Evolutionary conservation across 2,329 filamentous ascomycete species (phyloP).

Genomic region (Whalleya microplaca): DNA sequence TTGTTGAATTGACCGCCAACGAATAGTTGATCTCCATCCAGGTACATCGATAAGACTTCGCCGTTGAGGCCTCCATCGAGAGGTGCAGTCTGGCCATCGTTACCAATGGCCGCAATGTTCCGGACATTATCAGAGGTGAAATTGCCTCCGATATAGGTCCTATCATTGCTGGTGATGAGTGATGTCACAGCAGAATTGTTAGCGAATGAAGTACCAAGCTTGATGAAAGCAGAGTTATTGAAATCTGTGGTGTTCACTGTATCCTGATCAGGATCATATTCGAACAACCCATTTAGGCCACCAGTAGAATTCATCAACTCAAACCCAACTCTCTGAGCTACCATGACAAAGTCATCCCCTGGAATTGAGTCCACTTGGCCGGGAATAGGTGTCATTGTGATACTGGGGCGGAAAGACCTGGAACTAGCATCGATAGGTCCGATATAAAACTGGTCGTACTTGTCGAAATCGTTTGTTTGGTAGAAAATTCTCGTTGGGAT

Average conservation of each 20-base stretch:
- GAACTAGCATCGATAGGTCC: constrained; percentile 80
- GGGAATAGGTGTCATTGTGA: constrained; percentile 73
- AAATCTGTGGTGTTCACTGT: constrained; percentile 66
- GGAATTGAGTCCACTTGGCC: constrained; percentile 58
- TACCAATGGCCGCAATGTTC: constrained; percentile 78
- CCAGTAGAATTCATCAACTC: constrained; percentile 73
- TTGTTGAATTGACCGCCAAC: constrained; percentile 85
- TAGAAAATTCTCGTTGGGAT: constrained; percentile 68
- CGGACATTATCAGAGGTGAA: constrained; percentile 71
- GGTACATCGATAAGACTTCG: constrained; percentile 72
- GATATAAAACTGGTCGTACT: constrained; percentile 91
- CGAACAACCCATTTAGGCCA: constrained; percentile 86
- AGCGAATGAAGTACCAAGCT: constrained; percentile 72
- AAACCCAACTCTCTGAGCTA: constrained; percentile 89
- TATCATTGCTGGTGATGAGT: constrained; percentile 66
- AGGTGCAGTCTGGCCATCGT: constrained; percentile 63
- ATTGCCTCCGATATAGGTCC: constrained; percentile 80
- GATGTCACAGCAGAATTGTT: constrained; percentile 69
- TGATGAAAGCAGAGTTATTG: constrained; percentile 73
- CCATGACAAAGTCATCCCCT: constrained; percentile 66
- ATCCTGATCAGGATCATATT: constrained; percentile 73
- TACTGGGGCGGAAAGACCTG: constrained; percentile 73
- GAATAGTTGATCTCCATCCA: constrained; percentile 70
- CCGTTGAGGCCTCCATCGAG: constrained; percentile 78
- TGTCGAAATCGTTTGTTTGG: constrained; percentile 95